Conservation (phyloP, 2,329 filamentous ascomycete species). For the Helotiales sp. region DNA sequence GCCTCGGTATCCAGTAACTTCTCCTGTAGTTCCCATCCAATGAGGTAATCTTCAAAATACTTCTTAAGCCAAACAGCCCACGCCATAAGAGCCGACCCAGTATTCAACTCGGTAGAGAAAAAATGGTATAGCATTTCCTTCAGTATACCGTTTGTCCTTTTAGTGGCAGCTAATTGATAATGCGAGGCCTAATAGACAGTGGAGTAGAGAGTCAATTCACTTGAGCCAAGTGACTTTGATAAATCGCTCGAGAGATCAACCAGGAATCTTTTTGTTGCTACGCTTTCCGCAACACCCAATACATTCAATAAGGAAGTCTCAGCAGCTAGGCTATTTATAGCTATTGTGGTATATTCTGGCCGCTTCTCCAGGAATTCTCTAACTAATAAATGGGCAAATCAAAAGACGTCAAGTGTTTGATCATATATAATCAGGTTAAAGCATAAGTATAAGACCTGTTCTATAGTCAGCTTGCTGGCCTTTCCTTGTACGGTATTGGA, state of each 20-base stretch:
- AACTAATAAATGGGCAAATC: conserved; percentile 27
- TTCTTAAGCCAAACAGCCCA: not conserved
- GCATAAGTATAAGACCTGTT: conserved; percentile 22
- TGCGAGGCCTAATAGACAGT: not conserved
- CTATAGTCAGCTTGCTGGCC: conserved; percentile 1
- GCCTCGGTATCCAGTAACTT: not conserved
- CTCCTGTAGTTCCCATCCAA: not conserved
- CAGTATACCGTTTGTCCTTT: not conserved
- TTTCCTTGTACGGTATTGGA: not conserved
- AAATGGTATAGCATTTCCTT: not conserved
- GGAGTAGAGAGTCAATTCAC: no score
- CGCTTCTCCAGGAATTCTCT: conserved; percentile 25
- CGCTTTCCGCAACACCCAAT: not conserved
- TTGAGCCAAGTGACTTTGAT: no score
- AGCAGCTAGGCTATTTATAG: conserved; percentile 7
- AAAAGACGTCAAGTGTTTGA: conserved; percentile 19
- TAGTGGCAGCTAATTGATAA: not conserved
- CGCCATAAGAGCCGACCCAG: not conserved
- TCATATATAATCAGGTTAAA: conserved; percentile 26
- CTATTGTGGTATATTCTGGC: conserved; percentile 3
- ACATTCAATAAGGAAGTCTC: conserved; percentile 14
- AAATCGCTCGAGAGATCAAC: no score
- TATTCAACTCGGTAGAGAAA: not conserved
- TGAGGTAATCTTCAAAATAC: not conserved
- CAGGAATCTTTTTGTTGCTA: not conserved